Conservation (phyloP, 371 early-diverging fungal genomes). For the Mortierella sp. region DNA sequence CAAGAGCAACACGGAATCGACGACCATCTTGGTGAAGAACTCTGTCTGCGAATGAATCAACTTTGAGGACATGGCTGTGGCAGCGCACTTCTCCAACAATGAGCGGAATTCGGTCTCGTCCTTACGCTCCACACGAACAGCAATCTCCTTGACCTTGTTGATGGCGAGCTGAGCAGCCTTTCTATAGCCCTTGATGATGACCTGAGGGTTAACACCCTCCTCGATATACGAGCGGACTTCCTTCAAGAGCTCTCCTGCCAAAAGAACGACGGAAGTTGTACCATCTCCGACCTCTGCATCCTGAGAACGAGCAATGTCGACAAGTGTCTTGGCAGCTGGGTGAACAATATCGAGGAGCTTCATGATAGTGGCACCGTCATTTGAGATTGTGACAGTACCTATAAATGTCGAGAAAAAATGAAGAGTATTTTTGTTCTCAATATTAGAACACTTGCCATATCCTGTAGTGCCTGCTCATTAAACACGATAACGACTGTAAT, state of each 20-base stretch:
- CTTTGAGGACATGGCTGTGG: slow-evolving; percentile 99
- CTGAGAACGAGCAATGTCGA: slow-evolving; percentile 98
- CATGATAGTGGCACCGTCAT: slow-evolving; percentile 99
- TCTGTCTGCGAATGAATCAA: slow-evolving; percentile 97
- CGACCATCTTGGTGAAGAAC: slow-evolving; percentile 99
- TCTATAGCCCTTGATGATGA: slow-evolving; percentile 95
- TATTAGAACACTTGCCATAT: background rate
- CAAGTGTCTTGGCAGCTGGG: slow-evolving; percentile 98
- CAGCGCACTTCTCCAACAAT: slow-evolving; percentile 96
- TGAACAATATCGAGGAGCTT: slow-evolving; percentile 98
- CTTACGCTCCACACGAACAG: slow-evolving; percentile 81
- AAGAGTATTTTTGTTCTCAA: background rate
- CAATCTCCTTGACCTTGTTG: slow-evolving; percentile 89
- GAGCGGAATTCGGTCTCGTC: slow-evolving; percentile 89
- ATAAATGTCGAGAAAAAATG: background rate
- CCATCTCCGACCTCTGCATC: slow-evolving; percentile 99
- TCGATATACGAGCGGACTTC: slow-evolving; percentile 96
- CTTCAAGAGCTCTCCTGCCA: slow-evolving; percentile 97
- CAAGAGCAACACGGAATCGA: slow-evolving; percentile 95
- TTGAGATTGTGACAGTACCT: slow-evolving; percentile 97
- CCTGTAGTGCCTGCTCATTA: background rate
- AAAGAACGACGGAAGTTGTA: slow-evolving; percentile 99
- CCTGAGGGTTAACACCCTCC: slow-evolving; percentile 95
- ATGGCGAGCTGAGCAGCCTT: slow-evolving; percentile 87
- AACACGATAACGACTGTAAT: background rate